A percentile compares a stretch with the other conserved stretches of the same genome.
Conservation (phyloP, 768 basidiomycete genomes). For the Cytidiella melzeri region DNA sequence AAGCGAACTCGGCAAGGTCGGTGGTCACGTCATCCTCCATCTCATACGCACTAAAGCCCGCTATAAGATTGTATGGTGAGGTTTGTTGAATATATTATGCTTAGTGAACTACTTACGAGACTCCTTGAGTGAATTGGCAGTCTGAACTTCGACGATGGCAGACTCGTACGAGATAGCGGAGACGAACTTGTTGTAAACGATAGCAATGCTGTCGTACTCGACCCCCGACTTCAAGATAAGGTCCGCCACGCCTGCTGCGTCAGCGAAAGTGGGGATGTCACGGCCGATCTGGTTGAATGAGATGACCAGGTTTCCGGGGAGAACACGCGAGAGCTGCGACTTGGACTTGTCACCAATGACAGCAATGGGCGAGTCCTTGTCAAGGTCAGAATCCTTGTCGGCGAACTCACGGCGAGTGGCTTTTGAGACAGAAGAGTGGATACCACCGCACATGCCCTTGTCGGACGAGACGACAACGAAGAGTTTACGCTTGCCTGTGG, state of each 20-base stretch:
- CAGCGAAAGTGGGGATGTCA: slow-evolving; percentile 95
- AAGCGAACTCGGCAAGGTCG: slow-evolving; percentile 90
- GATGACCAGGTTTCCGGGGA: slow-evolving; percentile 62
- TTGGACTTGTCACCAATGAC: slow-evolving; percentile 98
- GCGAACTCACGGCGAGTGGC: slow-evolving; percentile 69
- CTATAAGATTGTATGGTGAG: slow-evolving; percentile 33
- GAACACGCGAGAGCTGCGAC: slow-evolving; percentile 71
- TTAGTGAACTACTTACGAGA: slow-evolving; percentile 52
- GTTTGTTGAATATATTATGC: too few relatives aligned
- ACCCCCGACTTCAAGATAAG: slow-evolving; percentile 80
- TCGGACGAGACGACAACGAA: slow-evolving; percentile 95
- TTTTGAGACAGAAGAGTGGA: slow-evolving; percentile 95
- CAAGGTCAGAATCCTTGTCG: slow-evolving; percentile 43
- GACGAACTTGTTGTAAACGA: slow-evolving; percentile 82
- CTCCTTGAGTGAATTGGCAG: slow-evolving; percentile 74
- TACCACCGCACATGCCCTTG: slow-evolving; percentile 99
- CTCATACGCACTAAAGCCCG: slow-evolving; percentile 92
- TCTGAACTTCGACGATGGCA: slow-evolving; percentile 67
- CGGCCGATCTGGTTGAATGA: slow-evolving; percentile 98
- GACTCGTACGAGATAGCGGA: slow-evolving; percentile 91
- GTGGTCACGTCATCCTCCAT: slow-evolving; percentile 95
- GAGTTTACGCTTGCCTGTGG: slow-evolving; percentile 69
- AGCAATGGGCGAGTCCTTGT: slow-evolving; percentile 64
- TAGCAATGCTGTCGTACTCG: slow-evolving; percentile 78
- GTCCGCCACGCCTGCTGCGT: slow-evolving; percentile 92